phyloP scores from a whole-genome alignment of 2,329 filamentous ascomycete genomes.

The Alternaria sp. region DNA sequence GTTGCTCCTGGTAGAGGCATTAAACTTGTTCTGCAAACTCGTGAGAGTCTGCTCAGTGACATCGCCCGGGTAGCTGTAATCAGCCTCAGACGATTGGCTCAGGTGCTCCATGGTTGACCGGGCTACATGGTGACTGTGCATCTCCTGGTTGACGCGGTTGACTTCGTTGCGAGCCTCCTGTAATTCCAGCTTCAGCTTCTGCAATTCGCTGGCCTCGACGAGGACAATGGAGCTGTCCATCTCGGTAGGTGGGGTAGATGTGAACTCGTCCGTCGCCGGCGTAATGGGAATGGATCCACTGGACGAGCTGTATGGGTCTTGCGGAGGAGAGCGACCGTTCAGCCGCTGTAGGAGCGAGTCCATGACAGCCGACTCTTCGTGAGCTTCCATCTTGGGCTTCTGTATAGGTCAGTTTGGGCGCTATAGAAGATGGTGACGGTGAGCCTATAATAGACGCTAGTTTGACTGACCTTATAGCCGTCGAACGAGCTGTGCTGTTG shows the following conservation, averaged over 20 bases:
- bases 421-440: neutral
- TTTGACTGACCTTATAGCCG: constrained; percentile 43
- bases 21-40: constrained; percentile 61
- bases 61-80: constrained; percentile 57
- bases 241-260: constrained; percentile 39
- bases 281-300: constrained; percentile 70
- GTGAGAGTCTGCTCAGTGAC: constrained; percentile 61
- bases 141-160: constrained; percentile 74
- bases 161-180: constrained; percentile 75
- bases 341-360: constrained; percentile 78
- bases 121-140: constrained; percentile 69
- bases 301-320: constrained; percentile 65
- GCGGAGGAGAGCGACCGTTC: constrained; percentile 60
- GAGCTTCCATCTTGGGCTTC: constrained; percentile 58
- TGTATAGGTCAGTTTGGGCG: constrained; percentile 48
- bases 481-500: constrained; percentile 32
- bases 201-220: constrained; percentile 65
- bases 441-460: neutral
- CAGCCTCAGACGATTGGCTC: constrained; percentile 60
- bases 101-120: constrained; percentile 68
- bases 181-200: constrained; percentile 74
- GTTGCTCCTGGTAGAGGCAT: constrained; percentile 55
- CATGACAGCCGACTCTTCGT: constrained; percentile 40
- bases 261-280: constrained; percentile 65
- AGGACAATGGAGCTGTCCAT: constrained; percentile 36